Evolutionary conservation across 192 early-diverging fungal species (phyloP), one percentile per base, ranked within the genome.

Genomic region (Backusella morwellensis): DNA sequence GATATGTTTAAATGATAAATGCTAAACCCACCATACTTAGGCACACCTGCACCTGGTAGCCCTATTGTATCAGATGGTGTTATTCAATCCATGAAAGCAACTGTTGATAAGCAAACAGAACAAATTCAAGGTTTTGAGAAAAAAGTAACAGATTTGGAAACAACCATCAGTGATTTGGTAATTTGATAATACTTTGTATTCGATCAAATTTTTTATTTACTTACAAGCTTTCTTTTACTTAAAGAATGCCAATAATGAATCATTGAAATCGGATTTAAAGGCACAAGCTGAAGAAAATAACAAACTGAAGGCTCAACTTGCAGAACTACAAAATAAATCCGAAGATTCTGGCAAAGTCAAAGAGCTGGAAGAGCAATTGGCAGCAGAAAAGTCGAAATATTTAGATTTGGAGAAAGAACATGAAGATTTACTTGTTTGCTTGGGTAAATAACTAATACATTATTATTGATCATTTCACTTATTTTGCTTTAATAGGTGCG

Each of bases 361-460:
- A 23, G 36, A 72, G 23, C 2, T 82, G n/a, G 67, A 73, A 66
- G 74, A 70, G 1, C 73, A 63, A 35, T 47, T 76, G 8, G n/a
- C 35, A 17, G 69, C 34, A 38, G 77, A 79, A 66, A 75, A 74
- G 21, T 8, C 77, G 56, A 50, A 82, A 75, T 79, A 82, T 79
- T 78, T 76, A 66, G 66, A 79, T 72, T 44, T 88, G 74, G 75
- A 88, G 70, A 80, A 85, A 75, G 77, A 88, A 70, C 72, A 88
- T 36, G 76, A 86, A 81, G 66, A 88, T 70, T 56, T 88, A 11
- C 70, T 84, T 23, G 74, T 84, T 26, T 76, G 68, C 40, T 81
- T 84, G 79, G 79, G 82, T 82, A 82, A 72, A 69, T 42, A 17
- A 79, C 1, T 82, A 84, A n/a, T 85, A 89, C 83, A 19, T 83